Conservation (phyloP, 345 rosid genomes). For the Streptanthus diversifolius region DNA sequence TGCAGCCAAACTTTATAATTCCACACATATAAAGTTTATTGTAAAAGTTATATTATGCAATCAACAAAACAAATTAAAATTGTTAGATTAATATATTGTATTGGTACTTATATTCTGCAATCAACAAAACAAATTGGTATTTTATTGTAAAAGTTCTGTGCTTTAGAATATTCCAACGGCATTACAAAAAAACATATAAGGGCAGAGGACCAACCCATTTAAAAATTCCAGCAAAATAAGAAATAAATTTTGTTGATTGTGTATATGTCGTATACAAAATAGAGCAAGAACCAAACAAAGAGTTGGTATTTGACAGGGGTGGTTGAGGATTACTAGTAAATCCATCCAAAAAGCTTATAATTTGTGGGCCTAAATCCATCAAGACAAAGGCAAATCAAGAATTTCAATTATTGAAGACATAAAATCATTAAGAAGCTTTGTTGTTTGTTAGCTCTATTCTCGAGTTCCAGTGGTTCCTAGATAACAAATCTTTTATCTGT, state of each 20-base stretch:
- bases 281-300: constrained; percentile 32
- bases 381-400: constrained; percentile 14
- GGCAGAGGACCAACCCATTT: neutral
- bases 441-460: constrained; percentile 20
- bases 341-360: constrained; percentile 27
- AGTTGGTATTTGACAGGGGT: constrained; percentile 34
- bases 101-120: too few species aligned
- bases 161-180: constrained; percentile 4
- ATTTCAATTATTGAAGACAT: constrained; percentile 19
- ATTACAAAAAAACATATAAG: neutral
- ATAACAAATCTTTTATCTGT: neutral
- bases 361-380: constrained; percentile 27
- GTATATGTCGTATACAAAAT: constrained; percentile 16
- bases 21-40: too few species aligned
- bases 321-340: constrained; percentile 25
- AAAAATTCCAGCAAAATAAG: neutral
- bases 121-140: constrained; percentile 8
- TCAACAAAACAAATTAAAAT: constrained; percentile 8
- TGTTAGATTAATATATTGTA: too few species aligned
- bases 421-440: neutral
- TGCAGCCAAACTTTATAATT: neutral
- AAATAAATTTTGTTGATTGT: neutral
- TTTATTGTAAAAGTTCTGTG: neutral
- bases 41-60: too few species aligned
- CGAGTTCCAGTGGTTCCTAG: constrained; percentile 11